These are phyloP conservation scores for Penicillium chermesinum DNA, from an alignment of 495 filamentous ascomycete species.

Conservation along the genomic window DNA sequence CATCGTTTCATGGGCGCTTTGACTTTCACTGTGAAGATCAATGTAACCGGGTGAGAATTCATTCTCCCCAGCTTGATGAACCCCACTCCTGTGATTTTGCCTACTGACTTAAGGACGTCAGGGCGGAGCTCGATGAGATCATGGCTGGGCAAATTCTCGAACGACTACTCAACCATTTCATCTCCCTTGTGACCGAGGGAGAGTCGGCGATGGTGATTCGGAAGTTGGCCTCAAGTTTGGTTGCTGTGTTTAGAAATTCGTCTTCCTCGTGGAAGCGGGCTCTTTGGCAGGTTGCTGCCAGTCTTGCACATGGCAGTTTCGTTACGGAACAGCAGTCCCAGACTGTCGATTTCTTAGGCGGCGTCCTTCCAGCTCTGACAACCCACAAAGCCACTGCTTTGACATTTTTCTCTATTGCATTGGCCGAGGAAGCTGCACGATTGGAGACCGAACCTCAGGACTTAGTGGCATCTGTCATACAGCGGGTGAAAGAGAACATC, in stretches of 20 bases:
- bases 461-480: slow-evolving; percentile 9
- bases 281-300: slow-evolving; percentile 62
- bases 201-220: slow-evolving; percentile 63
- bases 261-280: slow-evolving; percentile 63
- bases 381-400: slow-evolving; percentile 51
- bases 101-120: slow-evolving; percentile 25
- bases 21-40: slow-evolving; percentile 89
- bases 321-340: slow-evolving; percentile 46
- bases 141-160: slow-evolving; percentile 61
- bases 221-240: slow-evolving; percentile 80
- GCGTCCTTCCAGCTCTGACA: slow-evolving; percentile 46
- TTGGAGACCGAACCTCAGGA: slow-evolving; percentile 19
- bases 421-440: slow-evolving; percentile 64
- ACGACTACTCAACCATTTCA: slow-evolving; percentile 63
- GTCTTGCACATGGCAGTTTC: slow-evolving; percentile 49
- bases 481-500: slow-evolving; percentile 26
- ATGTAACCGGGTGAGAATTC: slow-evolving; percentile 35
- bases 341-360: slow-evolving; percentile 41
- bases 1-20: slow-evolving; percentile 91
- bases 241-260: slow-evolving; percentile 72
- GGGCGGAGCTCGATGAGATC: slow-evolving; percentile 55
- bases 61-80: neutral
- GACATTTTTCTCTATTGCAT: slow-evolving; percentile 65
- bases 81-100: neutral
- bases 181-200: slow-evolving; percentile 52